Conservation (phyloP, 176 grass and related monocot species). For the Cocos nucifera region DNA sequence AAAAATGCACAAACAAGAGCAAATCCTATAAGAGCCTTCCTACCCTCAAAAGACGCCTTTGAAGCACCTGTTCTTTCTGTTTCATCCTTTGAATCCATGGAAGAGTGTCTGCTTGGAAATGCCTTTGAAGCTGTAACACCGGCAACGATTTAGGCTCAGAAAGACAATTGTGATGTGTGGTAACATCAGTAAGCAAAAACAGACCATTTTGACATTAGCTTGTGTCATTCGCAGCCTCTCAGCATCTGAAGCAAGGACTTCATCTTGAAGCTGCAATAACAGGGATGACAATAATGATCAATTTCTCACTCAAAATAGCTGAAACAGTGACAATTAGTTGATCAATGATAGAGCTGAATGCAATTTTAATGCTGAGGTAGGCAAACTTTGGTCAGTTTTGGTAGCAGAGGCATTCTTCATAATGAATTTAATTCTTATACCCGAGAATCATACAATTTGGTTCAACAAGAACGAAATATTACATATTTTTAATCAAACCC, state of each 20-base stretch:
- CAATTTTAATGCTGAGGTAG: too few relatives aligned
- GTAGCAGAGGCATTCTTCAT: too few relatives aligned
- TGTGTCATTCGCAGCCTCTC: slow-evolving; percentile 79
- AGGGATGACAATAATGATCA: slow-evolving; percentile 3
- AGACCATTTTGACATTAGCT: slow-evolving; percentile 80
- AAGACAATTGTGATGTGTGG: not conserved
- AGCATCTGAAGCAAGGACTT: slow-evolving; percentile 86
- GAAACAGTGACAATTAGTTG: too few relatives aligned
- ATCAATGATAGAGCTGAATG: too few relatives aligned
- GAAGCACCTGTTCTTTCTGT: slow-evolving; percentile 72
- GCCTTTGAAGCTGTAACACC: slow-evolving; percentile 60
- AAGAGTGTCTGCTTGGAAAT: slow-evolving; percentile 82
- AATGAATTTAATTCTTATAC: too few relatives aligned
- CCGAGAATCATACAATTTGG: too few relatives aligned
- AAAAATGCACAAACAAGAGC: not conserved
- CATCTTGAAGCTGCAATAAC: slow-evolving; percentile 76
- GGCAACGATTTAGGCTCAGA: not conserved
- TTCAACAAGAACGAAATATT: too few relatives aligned
- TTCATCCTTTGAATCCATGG: slow-evolving; percentile 83
- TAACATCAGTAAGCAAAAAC: slow-evolving; percentile 1
- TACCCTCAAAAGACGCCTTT: slow-evolving; percentile 91
- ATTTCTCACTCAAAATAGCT: too few relatives aligned
- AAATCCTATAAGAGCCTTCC: slow-evolving; percentile 20
- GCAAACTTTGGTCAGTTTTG: too few relatives aligned
- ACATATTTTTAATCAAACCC: too few relatives aligned